phyloP scores from a whole-genome alignment of 768 basidiomycete genomes.

The Grammothele lineata region DNA sequence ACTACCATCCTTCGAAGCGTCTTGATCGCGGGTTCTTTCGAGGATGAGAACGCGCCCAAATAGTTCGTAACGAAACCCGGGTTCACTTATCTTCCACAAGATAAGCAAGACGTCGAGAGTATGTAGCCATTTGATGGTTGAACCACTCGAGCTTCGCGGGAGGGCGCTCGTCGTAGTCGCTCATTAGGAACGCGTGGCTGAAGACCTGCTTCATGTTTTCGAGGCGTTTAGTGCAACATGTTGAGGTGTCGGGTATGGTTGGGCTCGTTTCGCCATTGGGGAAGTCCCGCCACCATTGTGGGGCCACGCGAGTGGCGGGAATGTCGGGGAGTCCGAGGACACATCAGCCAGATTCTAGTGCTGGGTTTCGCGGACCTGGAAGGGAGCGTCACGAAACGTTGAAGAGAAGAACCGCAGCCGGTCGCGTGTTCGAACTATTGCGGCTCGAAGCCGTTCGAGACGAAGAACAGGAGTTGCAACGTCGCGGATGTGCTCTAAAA shows the following conservation, averaged over 20 bases:
- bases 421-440: background rate
- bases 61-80: background rate
- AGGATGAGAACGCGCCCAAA: no score
- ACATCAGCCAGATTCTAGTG: background rate
- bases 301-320: background rate
- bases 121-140: no score
- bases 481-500: background rate
- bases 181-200: no score
- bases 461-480: background rate
- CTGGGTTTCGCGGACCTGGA: background rate
- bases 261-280: background rate
- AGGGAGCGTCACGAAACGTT: background rate
- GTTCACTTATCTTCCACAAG: background rate
- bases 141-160: no score
- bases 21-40: no score
- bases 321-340: background rate
- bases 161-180: no score
- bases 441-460: background rate
- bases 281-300: slow-evolving; percentile 2
- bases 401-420: background rate
- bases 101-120: background rate
- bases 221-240: no score
- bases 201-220: no score
- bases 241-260: no score
- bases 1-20: no score